Evolutionary conservation across 2,329 filamentous ascomycete genomes (phyloP).

Genomic region (Cladophialophora bantiana): DNA sequence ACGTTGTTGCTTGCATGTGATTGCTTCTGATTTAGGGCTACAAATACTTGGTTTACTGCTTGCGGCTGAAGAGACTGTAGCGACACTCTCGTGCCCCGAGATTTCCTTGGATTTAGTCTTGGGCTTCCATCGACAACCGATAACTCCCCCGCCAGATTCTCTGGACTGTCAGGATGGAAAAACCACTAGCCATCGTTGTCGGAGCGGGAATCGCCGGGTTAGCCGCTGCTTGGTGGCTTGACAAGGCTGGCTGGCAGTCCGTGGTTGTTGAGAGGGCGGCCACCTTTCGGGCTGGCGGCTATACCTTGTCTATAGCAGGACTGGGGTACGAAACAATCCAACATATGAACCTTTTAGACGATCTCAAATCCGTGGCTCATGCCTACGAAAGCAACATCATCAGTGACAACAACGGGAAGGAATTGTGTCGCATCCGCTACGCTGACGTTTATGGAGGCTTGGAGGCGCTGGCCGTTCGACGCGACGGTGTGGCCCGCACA

Average conservation of each 20-base stretch:
- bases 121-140: too few relatives aligned
- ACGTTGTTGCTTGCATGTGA: too few relatives aligned
- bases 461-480: conserved; percentile 11
- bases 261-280: conserved; percentile 54
- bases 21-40: too few relatives aligned
- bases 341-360: conserved; percentile 60
- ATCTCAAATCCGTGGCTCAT: conserved; percentile 36
- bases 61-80: too few relatives aligned
- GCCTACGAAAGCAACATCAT: conserved; percentile 19
- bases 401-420: conserved; percentile 11
- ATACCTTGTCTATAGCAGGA: conserved; percentile 62
- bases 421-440: conserved; percentile 20
- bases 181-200: conserved; percentile 49
- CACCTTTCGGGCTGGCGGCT: conserved; percentile 55
- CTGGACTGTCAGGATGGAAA: conserved; percentile 19
- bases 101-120: too few relatives aligned
- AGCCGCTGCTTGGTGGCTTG: conserved; percentile 61
- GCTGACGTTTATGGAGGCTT: conserved; percentile 2
- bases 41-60: too few relatives aligned
- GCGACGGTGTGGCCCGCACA: conserved; percentile 19
- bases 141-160: too few relatives aligned
- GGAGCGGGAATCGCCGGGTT: conserved; percentile 52
- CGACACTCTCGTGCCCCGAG: too few relatives aligned
- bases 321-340: conserved; percentile 60
- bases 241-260: conserved; percentile 48